Conservation (phyloP, 75 land plant species). For the Chamaecyparis obtusa region DNA sequence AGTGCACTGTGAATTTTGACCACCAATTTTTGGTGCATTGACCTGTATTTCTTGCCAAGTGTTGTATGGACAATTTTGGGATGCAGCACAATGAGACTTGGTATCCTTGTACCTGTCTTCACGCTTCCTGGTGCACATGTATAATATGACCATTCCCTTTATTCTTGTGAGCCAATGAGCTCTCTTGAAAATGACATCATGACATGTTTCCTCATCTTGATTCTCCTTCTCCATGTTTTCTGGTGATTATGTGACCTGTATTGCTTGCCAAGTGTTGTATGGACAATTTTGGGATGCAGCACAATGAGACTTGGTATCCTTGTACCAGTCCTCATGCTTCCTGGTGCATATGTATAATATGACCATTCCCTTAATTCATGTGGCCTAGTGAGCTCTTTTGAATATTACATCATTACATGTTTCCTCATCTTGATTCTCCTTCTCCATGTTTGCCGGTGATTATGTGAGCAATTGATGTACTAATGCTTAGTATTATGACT, state of each 20-base stretch:
- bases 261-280: neutral
- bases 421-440: neutral
- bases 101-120: neutral
- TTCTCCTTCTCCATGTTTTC: neutral
- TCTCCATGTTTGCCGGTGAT: neutral
- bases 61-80: neutral
- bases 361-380: neutral
- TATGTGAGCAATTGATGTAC: neutral
- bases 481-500: neutral
- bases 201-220: neutral
- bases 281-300: neutral
- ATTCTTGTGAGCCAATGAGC: neutral
- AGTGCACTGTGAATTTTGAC: neutral
- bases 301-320: neutral
- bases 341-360: neutral
- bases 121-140: neutral
- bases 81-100: neutral
- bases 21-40: neutral
- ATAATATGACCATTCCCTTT: neutral
- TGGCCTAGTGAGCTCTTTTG: neutral
- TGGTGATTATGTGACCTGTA: no score
- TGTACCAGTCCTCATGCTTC: neutral
- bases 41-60: neutral
- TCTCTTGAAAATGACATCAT: neutral
- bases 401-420: neutral